Evolutionary conservation across 1,139 yeast species (phyloP).

Genomic region (Yamadazyma buinensis): DNA sequence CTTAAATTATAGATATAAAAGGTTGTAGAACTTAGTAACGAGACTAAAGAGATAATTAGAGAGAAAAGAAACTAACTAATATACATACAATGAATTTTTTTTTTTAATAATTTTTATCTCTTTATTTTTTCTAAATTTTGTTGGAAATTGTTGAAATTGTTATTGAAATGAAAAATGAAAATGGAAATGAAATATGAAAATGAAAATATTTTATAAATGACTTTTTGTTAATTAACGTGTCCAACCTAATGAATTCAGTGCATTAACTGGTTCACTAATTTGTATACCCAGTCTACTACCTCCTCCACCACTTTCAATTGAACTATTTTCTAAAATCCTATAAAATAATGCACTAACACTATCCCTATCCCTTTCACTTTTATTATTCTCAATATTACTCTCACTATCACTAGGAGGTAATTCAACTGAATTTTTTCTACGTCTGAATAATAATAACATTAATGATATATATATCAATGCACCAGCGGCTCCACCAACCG

Average conservation of each 20-base stretch:
- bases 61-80: constrained; percentile 2
- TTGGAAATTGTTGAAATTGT: too few relatives aligned
- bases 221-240: constrained; percentile 7
- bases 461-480: constrained; percentile 53
- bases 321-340: constrained; percentile 21
- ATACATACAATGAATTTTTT: neutral
- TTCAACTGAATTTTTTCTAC: constrained; percentile 33
- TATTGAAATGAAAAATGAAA: too few relatives aligned
- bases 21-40: too few relatives aligned
- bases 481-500: constrained; percentile 69
- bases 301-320: constrained; percentile 2
- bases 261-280: constrained; percentile 44
- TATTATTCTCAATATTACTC: constrained; percentile 26
- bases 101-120: too few relatives aligned
- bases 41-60: too few relatives aligned
- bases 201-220: too few relatives aligned
- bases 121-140: too few relatives aligned
- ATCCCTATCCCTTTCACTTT: constrained; percentile 16
- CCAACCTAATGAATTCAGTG: constrained; percentile 48
- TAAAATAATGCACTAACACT: constrained; percentile 28
- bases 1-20: too few relatives aligned
- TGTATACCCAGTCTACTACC: constrained; percentile 18
- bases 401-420: constrained; percentile 44
- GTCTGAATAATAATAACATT: constrained; percentile 43
- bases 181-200: too few relatives aligned